A percentile compares a stretch with the other conserved stretches of the same genome.
Evolutionary conservation across 805 yeast genomes (phyloP).

Genomic region (Monosporozyma aerobia): DNA sequence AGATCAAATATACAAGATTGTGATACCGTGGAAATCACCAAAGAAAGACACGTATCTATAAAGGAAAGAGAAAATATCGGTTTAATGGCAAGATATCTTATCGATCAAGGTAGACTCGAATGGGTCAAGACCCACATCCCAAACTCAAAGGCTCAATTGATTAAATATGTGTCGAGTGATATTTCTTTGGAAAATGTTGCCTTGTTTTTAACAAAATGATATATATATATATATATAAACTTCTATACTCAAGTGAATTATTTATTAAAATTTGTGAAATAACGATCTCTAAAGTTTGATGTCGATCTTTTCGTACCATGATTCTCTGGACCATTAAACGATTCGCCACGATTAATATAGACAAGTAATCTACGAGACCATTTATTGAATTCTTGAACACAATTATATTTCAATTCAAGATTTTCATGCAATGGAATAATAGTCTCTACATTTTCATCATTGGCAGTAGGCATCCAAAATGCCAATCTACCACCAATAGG

Average conservation of each 20-base stretch:
- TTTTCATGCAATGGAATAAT: constrained; percentile 71
- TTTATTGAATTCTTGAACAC: constrained; percentile 82
- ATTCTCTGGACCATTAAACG: constrained; percentile 42
- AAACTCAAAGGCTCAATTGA: constrained; percentile 35
- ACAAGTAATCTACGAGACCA: constrained; percentile 88
- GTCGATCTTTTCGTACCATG: constrained; percentile 35
- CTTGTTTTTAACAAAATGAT: constrained; percentile 27
- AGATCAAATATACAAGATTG: constrained; percentile 33
- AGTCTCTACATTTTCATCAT: constrained; percentile 64
- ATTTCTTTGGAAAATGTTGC: constrained; percentile 68
- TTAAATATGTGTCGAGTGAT: constrained; percentile 47
- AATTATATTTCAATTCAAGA: constrained; percentile 57
- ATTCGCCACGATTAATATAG: constrained; percentile 58
- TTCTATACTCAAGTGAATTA: no score
- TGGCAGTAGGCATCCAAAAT: constrained; percentile 97
- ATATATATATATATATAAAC: background rate
- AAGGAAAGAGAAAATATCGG: constrained; percentile 55
- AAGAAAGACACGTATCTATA: constrained; percentile 26
- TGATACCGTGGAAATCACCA: constrained; percentile 17
- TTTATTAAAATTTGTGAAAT: constrained; percentile 55
- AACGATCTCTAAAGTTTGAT: constrained; percentile 66
- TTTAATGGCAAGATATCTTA: constrained; percentile 53
- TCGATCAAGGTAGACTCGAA: constrained; percentile 58
- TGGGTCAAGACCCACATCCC: constrained; percentile 35
- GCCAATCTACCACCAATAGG: constrained; percentile 73